These are phyloP conservation scores for Nephelium lappaceum DNA, from an alignment of 345 rosid species.

Conservation along the genomic window DNA sequence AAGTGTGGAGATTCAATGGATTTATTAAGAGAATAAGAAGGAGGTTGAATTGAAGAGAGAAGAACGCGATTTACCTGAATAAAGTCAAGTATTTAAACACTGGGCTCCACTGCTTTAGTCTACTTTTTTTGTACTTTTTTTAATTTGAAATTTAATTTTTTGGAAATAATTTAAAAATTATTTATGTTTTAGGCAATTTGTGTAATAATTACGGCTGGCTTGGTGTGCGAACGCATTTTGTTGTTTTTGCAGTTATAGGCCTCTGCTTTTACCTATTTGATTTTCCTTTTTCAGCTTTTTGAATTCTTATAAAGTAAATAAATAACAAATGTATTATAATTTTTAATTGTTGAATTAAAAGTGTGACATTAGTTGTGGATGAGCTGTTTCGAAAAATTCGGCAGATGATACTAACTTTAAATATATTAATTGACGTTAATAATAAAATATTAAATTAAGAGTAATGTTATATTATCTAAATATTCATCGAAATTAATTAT, in stretches of 20 bases:
- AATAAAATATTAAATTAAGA: no score
- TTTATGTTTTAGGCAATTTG: neutral
- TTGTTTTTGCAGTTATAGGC: neutral
- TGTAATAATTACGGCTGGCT: neutral
- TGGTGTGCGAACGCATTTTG: neutral
- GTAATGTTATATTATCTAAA: no score
- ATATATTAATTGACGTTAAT: no score
- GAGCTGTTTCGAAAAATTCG: no score
- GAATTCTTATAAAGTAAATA: no score
- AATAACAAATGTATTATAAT: neutral
- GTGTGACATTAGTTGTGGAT: no score
- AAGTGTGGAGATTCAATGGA: neutral
- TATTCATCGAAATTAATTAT: no score
- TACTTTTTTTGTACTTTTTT: neutral
- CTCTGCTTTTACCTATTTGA: neutral
- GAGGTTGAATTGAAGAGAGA: neutral
- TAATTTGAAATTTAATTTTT: neutral
- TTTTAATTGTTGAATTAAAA: neutral
- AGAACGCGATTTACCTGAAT: neutral
- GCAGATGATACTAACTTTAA: no score
- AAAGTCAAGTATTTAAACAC: slow-evolving; percentile 18
- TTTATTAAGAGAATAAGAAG: neutral
- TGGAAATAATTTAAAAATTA: no score
- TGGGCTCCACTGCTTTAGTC: slow-evolving; percentile 20
- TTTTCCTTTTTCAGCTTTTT: neutral